Percentiles rank a stretch among this genome's conserved stretches.
Conservation (phyloP, 768 basidiomycete genomes). For the Mycena maculata region DNA sequence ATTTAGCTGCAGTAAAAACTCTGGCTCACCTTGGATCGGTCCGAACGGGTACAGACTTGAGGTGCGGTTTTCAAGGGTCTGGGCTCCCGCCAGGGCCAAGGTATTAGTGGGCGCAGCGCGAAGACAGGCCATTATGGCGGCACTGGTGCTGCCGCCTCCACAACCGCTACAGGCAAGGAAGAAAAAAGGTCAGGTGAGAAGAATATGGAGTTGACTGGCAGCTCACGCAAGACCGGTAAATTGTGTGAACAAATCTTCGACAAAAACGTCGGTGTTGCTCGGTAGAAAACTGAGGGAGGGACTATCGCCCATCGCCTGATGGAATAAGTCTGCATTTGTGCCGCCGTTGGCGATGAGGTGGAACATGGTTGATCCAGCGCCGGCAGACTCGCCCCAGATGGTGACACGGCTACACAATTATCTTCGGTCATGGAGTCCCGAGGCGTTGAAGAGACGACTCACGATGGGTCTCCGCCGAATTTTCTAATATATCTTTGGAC, state of each 20-base stretch:
- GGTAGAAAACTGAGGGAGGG: constrained; percentile 53
- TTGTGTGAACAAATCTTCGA: constrained; percentile 49
- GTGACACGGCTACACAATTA: constrained; percentile 46
- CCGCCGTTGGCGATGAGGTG: constrained; percentile 54
- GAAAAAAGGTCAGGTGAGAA: too few relatives aligned
- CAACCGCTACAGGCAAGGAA: constrained; percentile 33
- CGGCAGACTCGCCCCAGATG: constrained; percentile 57
- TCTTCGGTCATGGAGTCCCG: too few relatives aligned
- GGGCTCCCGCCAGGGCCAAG: constrained; percentile 48
- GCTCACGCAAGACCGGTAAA: constrained; percentile 51
- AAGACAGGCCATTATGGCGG: constrained; percentile 47
- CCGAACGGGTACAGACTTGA: constrained; percentile 51
- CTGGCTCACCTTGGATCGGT: too few relatives aligned
- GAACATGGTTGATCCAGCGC: constrained; percentile 56
- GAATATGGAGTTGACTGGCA: background rate
- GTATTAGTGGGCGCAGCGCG: constrained; percentile 41
- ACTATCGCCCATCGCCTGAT: constrained; percentile 57
- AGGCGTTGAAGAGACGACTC: background rate
- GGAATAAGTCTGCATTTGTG: constrained; percentile 48
- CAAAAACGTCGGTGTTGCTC: constrained; percentile 46
- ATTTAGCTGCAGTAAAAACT: too few relatives aligned
- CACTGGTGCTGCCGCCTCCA: background rate
- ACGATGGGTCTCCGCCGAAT: constrained; percentile 51
- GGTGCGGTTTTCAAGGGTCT: constrained; percentile 44
- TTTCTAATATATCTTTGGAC: constrained; percentile 50